phyloP scores from a whole-genome alignment of 768 basidiomycete genomes.

The Scleroderma bovista region DNA sequence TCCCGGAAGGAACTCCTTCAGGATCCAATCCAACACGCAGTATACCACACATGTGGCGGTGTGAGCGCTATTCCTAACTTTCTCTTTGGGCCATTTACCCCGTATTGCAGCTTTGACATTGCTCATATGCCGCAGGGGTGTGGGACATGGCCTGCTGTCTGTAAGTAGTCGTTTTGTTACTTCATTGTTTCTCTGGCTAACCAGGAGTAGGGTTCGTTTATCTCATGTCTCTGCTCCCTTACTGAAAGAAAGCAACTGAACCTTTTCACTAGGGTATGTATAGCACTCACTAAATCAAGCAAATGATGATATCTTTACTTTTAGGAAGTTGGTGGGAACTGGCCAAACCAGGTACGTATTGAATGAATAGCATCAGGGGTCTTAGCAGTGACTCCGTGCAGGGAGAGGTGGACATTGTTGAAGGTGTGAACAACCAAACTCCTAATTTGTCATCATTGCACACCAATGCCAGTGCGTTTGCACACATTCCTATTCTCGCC shows the following conservation, averaged over 20 bases:
- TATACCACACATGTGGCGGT: slow-evolving; percentile 32
- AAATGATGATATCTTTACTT: background rate
- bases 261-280: slow-evolving; percentile 18
- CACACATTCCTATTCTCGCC: too few relatives aligned
- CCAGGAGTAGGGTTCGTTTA: slow-evolving; percentile 19
- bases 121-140: slow-evolving; percentile 35
- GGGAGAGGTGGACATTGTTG: slow-evolving; percentile 30
- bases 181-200: background rate
- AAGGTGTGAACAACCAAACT: slow-evolving; percentile 26
- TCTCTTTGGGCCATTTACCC: background rate
- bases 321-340: slow-evolving; percentile 23
- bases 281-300: background rate
- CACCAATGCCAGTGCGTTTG: slow-evolving; percentile 15
- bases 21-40: slow-evolving; percentile 25
- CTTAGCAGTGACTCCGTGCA: background rate
- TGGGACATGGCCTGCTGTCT: slow-evolving; percentile 35
- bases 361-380: background rate
- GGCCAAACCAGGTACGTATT: slow-evolving; percentile 18
- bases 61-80: slow-evolving; percentile 6
- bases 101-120: slow-evolving; percentile 28
- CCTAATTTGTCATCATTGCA: slow-evolving; percentile 31
- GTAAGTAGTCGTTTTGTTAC: slow-evolving; percentile 14
- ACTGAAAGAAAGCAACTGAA: background rate
- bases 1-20: slow-evolving; percentile 34
- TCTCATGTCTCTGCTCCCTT: background rate